Evolutionary conservation across 225 moss, liverwort and hornwort genomes (phyloP).

Genomic region (Pseudoscleropodium purum): DNA sequence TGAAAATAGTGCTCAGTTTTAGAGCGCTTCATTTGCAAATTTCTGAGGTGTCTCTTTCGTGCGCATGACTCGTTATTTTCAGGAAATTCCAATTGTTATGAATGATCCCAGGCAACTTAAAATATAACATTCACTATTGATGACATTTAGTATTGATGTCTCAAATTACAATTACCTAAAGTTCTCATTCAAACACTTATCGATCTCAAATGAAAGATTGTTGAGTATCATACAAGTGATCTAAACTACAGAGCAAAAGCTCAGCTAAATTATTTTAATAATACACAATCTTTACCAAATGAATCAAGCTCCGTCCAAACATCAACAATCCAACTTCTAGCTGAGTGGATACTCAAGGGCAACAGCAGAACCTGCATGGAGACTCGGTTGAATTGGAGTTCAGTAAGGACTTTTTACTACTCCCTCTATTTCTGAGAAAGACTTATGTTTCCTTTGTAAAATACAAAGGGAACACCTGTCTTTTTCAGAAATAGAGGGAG

Average conservation of each 20-base stretch:
- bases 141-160: not conserved
- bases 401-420: too few species aligned
- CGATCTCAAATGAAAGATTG: not conserved
- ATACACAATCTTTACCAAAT: not conserved
- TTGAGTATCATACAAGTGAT: not conserved
- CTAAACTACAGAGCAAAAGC: not conserved
- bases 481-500: too few species aligned
- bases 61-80: too few species aligned
- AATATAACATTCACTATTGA: not conserved
- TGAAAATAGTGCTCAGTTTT: not conserved
- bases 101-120: not conserved
- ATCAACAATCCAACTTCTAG: too few species aligned
- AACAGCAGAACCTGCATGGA: not conserved
- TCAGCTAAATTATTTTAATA: not conserved
- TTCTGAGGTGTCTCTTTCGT: not conserved
- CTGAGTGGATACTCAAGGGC: not conserved
- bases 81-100: not conserved
- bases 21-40: not conserved
- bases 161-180: not conserved
- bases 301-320: not conserved
- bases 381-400: not conserved
- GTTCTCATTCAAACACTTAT: not conserved
- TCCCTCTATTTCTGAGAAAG: too few species aligned
- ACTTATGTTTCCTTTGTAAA: too few species aligned
- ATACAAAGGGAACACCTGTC: too few species aligned